These are phyloP conservation scores for Nicotiana tomentosiformis DNA, from an alignment of 257 asterid species.

Conservation along the genomic window DNA sequence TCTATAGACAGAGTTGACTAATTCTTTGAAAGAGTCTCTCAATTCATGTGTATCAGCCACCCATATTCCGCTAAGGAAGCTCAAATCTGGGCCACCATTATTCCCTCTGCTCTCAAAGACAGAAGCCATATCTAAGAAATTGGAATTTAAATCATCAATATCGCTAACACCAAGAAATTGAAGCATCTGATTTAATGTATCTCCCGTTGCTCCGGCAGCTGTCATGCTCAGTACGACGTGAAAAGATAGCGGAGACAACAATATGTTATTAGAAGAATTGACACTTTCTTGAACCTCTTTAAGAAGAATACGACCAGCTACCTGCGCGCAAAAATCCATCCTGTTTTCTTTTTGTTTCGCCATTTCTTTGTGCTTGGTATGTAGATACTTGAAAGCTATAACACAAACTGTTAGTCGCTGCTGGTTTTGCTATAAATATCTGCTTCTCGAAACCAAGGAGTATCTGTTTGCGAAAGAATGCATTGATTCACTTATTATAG, in stretches of 20 bases:
- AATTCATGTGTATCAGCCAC: neutral
- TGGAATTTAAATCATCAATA: slow-evolving; percentile 19
- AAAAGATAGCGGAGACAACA: slow-evolving; percentile 53
- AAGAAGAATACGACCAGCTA: no score
- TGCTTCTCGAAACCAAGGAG: no score
- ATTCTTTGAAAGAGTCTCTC: neutral
- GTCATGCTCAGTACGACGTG: slow-evolving; percentile 35
- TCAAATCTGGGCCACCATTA: neutral
- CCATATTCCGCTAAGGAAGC: neutral
- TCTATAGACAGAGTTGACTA: neutral
- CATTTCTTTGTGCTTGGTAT: neutral
- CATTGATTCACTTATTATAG: no score
- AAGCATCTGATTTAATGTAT: slow-evolving; percentile 36
- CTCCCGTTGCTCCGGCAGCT: slow-evolving; percentile 43
- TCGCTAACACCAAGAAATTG: slow-evolving; percentile 29
- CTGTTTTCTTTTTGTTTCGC: neutral
- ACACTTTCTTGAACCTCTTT: no score
- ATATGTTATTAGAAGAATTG: slow-evolving; percentile 17
- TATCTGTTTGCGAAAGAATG: no score
- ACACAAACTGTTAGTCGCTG: neutral
- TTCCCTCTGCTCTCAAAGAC: neutral
- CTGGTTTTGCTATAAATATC: neutral
- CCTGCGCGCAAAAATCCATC: neutral
- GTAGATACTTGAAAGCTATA: neutral
- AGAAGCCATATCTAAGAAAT: neutral